These are phyloP conservation scores for Aspergillus quadricinctus DNA, from an alignment of 2,329 filamentous ascomycete genomes.

Conservation along the genomic window DNA sequence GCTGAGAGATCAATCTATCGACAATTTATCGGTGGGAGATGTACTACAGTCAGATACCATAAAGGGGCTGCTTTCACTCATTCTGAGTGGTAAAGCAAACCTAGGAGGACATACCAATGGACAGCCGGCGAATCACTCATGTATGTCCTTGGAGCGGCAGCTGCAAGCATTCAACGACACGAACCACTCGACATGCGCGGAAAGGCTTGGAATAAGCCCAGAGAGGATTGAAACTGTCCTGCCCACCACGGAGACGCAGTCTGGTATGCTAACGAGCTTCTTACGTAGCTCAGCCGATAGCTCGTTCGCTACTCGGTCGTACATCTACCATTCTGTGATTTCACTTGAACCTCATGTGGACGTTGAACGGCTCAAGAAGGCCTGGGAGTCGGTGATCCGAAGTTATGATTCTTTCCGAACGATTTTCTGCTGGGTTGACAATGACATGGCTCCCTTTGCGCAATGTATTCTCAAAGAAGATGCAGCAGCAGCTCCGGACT, in stretches of 20 bases:
- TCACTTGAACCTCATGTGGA: conserved; percentile 20
- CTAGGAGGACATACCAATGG: background rate
- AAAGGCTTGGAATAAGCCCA: conserved; percentile 13
- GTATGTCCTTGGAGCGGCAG: background rate
- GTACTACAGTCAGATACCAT: conserved; percentile 27
- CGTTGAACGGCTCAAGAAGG: conserved; percentile 17
- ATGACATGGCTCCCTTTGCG: conserved; percentile 33
- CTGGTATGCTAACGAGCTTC: conserved; percentile 34
- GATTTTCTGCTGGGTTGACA: conserved; percentile 30
- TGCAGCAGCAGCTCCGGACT: conserved; percentile 9
- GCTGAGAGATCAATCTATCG: conserved; percentile 23
- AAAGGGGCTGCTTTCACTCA: conserved; percentile 17
- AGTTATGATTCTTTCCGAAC: conserved; percentile 31
- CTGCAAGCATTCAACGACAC: conserved; percentile 15
- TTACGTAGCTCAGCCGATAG: conserved; percentile 17
- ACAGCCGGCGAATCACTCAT: background rate
- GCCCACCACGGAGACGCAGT: conserved; percentile 33
- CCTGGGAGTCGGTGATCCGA: conserved; percentile 21
- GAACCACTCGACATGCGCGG: conserved; percentile 14
- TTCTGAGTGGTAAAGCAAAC: background rate
- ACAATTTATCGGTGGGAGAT: conserved; percentile 22
- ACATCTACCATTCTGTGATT: conserved; percentile 30
- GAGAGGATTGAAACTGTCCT: conserved; percentile 25
- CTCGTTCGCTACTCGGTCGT: conserved; percentile 18
- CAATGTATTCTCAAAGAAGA: conserved; percentile 25